Conservation (phyloP, 2,329 filamentous ascomycete genomes). For the Amylocarpus encephaloides region DNA sequence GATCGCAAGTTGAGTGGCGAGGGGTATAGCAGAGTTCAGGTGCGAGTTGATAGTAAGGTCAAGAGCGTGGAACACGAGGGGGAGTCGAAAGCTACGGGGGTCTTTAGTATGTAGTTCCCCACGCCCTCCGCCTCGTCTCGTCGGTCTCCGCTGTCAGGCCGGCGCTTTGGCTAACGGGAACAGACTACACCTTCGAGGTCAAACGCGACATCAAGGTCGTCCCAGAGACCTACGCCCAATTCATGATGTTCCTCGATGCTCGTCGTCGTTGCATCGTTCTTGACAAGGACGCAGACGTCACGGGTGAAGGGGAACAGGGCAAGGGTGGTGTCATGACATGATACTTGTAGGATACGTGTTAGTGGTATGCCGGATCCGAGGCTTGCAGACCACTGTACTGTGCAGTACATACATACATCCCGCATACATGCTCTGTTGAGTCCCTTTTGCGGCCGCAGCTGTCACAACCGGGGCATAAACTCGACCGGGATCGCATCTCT, state of each 20-base stretch:
- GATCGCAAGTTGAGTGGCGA: slow-evolving; percentile 28
- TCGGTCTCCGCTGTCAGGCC: neutral
- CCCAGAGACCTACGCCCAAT: slow-evolving; percentile 40
- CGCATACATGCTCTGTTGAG: no score
- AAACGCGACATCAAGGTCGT: slow-evolving; percentile 59
- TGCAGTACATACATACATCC: no score
- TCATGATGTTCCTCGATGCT: slow-evolving; percentile 36
- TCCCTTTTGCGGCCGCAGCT: no score
- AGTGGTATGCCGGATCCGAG: no score
- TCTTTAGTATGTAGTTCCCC: slow-evolving; percentile 42
- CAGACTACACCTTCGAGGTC: slow-evolving; percentile 61
- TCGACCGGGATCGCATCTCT: no score
- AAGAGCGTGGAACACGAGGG: slow-evolving; percentile 60
- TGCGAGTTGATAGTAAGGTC: slow-evolving; percentile 63
- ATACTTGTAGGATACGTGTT: neutral
- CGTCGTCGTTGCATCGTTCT: slow-evolving; percentile 27
- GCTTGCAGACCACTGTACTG: no score
- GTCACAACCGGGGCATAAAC: no score
- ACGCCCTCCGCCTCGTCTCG: neutral
- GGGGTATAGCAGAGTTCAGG: slow-evolving; percentile 55
- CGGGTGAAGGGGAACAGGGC: slow-evolving; percentile 1
- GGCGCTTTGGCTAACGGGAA: neutral
- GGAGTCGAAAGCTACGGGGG: slow-evolving; percentile 59
- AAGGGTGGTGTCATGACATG: slow-evolving; percentile 13
- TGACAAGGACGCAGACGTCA: neutral